Evolutionary conservation across 495 filamentous ascomycete genomes (phyloP), one percentile per base, ranked within the genome.

Genomic region (Evansstolkia leycettana): DNA sequence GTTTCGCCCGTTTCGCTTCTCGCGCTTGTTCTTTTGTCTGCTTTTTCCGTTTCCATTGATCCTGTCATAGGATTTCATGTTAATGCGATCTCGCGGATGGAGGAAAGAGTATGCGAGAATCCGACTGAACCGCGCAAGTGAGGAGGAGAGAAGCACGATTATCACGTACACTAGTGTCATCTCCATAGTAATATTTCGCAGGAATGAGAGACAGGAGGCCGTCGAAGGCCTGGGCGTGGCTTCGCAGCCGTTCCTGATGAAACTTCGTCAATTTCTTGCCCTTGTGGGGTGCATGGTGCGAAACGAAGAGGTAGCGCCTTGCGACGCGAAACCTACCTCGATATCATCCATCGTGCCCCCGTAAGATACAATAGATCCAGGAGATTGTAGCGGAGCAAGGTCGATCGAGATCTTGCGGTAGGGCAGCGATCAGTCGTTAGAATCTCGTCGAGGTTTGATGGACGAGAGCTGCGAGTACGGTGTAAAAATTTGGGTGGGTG

Each of bases 201-300:
- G 90, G 90, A 49, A 94, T 94, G 31, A 98, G 66, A 17, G 87
- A 89, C 41, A 98, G 69, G 12, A 98, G 60, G 37, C 88, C 85
- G 54, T 94, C 81, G 51, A 98, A 95, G 41, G 88, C 78, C 57
- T 81, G 70, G 20, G 84, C 76, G 52, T 94, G 83, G 58, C 75
- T 80, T 54, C 76, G 79, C 45, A 98, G 70, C 45, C 86, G 84
- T 49, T 87, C 84, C 90, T 65, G 43, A 37, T 29, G 42, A 50
- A 34, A 30, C 28, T 28, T 34, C 37, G 42, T 52, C 42, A 52
- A 48, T 38, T 37, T 46, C 36, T 33, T n/a, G n/a, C n/a, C n/a
- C n/a, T n/a, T n/a, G n/a, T n/a, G n/a, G n/a, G n/a, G n/a, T n/a
- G 18, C 25, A 12, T 33, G 10, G 14, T 20, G 17, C 16, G 31